Base-by-base conservation (phyloP, 2,329 filamentous ascomycete genomes). In the Alternaria consortialis region DNA sequence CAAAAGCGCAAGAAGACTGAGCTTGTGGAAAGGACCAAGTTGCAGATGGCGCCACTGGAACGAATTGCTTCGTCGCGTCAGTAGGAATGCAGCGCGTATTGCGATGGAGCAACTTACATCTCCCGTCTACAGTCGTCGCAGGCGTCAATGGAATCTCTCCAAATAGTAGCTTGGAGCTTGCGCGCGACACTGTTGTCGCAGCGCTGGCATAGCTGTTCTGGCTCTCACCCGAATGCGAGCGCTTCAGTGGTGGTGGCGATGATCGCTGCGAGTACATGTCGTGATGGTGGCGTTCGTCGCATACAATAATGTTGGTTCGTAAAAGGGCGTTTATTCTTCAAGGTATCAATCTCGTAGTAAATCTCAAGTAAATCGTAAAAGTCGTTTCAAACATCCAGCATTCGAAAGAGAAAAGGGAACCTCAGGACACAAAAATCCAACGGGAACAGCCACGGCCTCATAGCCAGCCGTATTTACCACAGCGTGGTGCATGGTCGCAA, bases 1-100 rank as follows among this genome's bases (percentile, higher is more conserved):
- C 83, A 84, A 73, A 84, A 83, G 58, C 80, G 78, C 63, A 84
- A 75, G 64, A 84, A 84, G 11, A 80, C 79, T 31, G 81, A 80
- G 70, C 80, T 84, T 40, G 81, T 81, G 32, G 81, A 84, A 46
- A 82, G 75, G 4, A 84, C 81, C 50, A 84, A 75, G 69, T 80
- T 83, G 76, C 82, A 84, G 64, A 83, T 79, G 56, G 80, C 82
- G 54, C 79, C 81, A 66, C 80, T 81, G 54, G 79, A 80, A 52
- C 80, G 79, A 20, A 78, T 76, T 40, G 81, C 81, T 83, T 73
- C 29, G 53, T 46, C 27, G 25, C 46, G 68, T 76, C 58, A 76
- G 65, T 58, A 67, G 44, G 29, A 37, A 40, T 20, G 37, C 47
- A 7, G 54, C 57, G 43, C 47, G 34, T 54, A 43, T 36, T 44